Percentiles rank a stretch among this genome's conserved stretches.
These are phyloP conservation scores for Fusarium concolor DNA, from an alignment of 2,329 filamentous ascomycete species.

Conservation along the genomic window DNA sequence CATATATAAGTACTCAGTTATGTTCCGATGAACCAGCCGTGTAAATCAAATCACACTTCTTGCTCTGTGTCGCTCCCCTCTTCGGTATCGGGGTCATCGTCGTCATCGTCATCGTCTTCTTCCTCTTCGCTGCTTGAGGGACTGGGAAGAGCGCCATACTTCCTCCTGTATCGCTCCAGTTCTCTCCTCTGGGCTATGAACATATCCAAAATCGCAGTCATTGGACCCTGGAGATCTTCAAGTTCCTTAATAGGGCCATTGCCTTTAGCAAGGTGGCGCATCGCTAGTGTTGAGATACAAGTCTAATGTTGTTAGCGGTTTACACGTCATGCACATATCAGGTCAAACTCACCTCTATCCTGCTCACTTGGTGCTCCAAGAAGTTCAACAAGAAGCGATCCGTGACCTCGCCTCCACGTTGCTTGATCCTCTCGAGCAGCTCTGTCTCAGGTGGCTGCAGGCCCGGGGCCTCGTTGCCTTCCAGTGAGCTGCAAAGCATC, in stretches of 20 bases:
- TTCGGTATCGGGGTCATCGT: conserved; percentile 36
- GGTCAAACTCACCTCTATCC: conserved; percentile 92
- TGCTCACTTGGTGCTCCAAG: conserved; percentile 92
- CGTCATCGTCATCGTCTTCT: conserved; percentile 21
- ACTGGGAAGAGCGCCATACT: conserved; percentile 59
- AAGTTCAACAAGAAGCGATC: conserved; percentile 90
- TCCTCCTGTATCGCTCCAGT: conserved; percentile 69
- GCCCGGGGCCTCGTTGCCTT: conserved; percentile 71
- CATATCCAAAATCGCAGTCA: conserved; percentile 75
- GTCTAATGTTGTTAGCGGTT: conserved; percentile 65
- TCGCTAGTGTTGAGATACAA: conserved; percentile 80
- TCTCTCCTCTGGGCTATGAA: conserved; percentile 72
- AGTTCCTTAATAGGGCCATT: conserved; percentile 71
- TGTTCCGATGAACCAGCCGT: conserved; percentile 1
- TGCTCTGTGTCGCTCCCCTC: conserved; percentile 49
- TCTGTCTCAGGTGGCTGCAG: conserved; percentile 86
- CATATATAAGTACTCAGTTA: conserved; percentile 33
- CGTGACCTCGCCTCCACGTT: conserved; percentile 83
- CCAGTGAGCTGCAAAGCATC: conserved; percentile 91
- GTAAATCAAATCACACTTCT: conserved; percentile 33
- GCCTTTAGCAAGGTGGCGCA: conserved; percentile 83
- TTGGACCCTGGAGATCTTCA: conserved; percentile 80
- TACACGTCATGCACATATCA: conserved; percentile 56
- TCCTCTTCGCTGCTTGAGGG: conserved; percentile 40
- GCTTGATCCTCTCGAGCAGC: conserved; percentile 76